Evolutionary conservation across 805 yeast species (phyloP).

Genomic region (Candida ipomoeae): DNA sequence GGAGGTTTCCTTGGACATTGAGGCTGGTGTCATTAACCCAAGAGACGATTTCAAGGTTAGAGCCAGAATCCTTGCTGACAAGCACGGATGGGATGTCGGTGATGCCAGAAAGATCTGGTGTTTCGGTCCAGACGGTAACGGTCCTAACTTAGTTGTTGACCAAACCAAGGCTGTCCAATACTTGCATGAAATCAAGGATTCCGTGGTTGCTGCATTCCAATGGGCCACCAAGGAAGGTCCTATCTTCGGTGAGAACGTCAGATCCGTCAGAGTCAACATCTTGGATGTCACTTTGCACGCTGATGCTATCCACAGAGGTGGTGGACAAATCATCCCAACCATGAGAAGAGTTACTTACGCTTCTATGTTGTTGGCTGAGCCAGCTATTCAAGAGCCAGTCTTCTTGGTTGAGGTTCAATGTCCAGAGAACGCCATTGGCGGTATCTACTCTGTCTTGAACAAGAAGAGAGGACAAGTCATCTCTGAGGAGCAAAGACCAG

Average conservation of each 20-base stretch:
- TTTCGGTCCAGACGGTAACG: constrained; percentile 99
- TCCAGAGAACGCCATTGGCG: constrained; percentile 99
- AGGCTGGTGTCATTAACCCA: constrained; percentile 85
- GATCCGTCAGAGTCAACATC: constrained; percentile 96
- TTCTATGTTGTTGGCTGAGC: constrained; percentile 95
- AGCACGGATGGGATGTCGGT: constrained; percentile 98
- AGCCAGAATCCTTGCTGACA: constrained; percentile 98
- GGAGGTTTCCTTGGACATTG: constrained; percentile 90
- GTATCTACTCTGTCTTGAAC: constrained; percentile 99
- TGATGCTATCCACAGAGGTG: constrained; percentile 99
- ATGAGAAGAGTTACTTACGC: constrained; percentile 99
- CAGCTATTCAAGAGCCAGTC: constrained; percentile 98
- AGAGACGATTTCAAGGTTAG: constrained; percentile 98
- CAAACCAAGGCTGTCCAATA: constrained; percentile 99
- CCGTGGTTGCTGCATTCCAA: constrained; percentile 99
- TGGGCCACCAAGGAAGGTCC: constrained; percentile 99
- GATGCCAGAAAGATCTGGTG: constrained; percentile 99
- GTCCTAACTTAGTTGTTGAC: constrained; percentile 98
- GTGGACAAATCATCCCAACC: constrained; percentile 99
- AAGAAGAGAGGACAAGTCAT: constrained; percentile 99
- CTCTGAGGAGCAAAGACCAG: constrained; percentile 99
- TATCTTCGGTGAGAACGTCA: constrained; percentile 90
- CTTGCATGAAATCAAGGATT: constrained; percentile 98
- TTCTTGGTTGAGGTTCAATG: constrained; percentile 99
- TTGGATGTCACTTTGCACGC: constrained; percentile 99